Evolutionary conservation across 306 rosid genomes (phyloP), one percentile per base, ranked within the genome.

Genomic region (Lupinus albus): DNA sequence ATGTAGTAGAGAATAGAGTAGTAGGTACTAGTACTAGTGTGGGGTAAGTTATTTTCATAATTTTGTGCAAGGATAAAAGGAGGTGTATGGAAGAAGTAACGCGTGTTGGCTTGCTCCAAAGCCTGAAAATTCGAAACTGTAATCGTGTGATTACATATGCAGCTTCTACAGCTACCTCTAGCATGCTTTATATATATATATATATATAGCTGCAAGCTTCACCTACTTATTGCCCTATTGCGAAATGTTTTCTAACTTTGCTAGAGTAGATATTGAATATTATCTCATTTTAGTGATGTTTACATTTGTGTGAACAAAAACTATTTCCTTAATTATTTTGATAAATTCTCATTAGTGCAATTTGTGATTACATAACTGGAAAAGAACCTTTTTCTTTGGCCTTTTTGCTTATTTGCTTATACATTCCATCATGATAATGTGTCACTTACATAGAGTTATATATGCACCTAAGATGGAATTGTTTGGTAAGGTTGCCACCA

Each of bases 381-480:
- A 3, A 25, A 25, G 4, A 25, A 2, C 30, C 30, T 3, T 25
- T 25, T 25, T 25, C 30, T 25, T 25, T 25, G 30, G 30, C 4
- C 30, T 25, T 25, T 25, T 25, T 25, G 30, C 30, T 25, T 25
- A 25, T 25, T 25, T 25, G 30, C 30, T 25, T 25, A 3, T 25
- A 3, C 30, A 0, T 25, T 25, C 30, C 30, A 0, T 25, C 30
- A 33, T 32, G 0, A 32, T 32, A 3, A 32, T 33, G 8, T 33
- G 38, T 5, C 7, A 33, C 38, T 33, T 5, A 33, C 6, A 61
- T 5, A 71, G 54, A 63, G 61, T 53, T 59, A 58, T 49, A 16
- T 13, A 73, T 7, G 30, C 9, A 61, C 50, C 74, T 61, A n/a
- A 72, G 80, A 61, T 56, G 73, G 82, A 78, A 82, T 85, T 78